These are phyloP conservation scores for Xanthoconium purpureum DNA, from an alignment of 768 basidiomycete species.

Conservation along the genomic window DNA sequence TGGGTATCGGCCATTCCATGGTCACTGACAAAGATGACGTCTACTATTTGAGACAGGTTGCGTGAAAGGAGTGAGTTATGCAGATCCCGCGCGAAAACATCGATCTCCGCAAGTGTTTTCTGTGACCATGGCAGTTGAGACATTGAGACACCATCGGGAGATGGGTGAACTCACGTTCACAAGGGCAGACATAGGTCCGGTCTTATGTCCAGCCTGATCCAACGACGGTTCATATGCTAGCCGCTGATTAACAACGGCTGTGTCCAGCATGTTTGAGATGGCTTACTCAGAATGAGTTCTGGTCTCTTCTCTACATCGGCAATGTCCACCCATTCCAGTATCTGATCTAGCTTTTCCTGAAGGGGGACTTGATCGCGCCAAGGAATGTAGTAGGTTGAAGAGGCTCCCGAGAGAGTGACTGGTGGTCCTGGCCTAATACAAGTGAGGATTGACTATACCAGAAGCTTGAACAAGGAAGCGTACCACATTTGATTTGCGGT, in stretches of 20 bases:
- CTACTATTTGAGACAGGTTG: slow-evolving; percentile 79
- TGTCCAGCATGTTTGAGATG: background rate
- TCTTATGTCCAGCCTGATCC: slow-evolving; percentile 78
- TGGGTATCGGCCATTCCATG: slow-evolving; percentile 94
- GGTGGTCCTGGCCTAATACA: slow-evolving; percentile 76
- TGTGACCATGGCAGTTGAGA: slow-evolving; percentile 24
- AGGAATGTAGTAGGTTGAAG: slow-evolving; percentile 74
- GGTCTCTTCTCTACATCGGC: slow-evolving; percentile 62
- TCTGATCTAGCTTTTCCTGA: slow-evolving; percentile 68
- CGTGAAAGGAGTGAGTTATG: slow-evolving; percentile 60
- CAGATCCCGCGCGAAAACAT: slow-evolving; percentile 70
- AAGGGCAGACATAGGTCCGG: slow-evolving; percentile 62
- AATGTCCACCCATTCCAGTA: slow-evolving; percentile 81
- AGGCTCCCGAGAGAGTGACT: slow-evolving; percentile 57
- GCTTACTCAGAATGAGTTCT: slow-evolving; percentile 69
- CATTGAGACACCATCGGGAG: background rate
- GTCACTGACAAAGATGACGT: slow-evolving; percentile 87
- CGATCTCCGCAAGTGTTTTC: slow-evolving; percentile 65
- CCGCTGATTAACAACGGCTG: background rate
- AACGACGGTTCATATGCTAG: slow-evolving; percentile 81
- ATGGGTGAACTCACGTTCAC: slow-evolving; percentile 57
- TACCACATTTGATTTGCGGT: slow-evolving; percentile 94
- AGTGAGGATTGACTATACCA: background rate
- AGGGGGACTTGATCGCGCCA: slow-evolving; percentile 64
- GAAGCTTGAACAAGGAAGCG: slow-evolving; percentile 22